Base-by-base conservation (phyloP, 148 eudicot species). In the Cornus suecica region DNA sequence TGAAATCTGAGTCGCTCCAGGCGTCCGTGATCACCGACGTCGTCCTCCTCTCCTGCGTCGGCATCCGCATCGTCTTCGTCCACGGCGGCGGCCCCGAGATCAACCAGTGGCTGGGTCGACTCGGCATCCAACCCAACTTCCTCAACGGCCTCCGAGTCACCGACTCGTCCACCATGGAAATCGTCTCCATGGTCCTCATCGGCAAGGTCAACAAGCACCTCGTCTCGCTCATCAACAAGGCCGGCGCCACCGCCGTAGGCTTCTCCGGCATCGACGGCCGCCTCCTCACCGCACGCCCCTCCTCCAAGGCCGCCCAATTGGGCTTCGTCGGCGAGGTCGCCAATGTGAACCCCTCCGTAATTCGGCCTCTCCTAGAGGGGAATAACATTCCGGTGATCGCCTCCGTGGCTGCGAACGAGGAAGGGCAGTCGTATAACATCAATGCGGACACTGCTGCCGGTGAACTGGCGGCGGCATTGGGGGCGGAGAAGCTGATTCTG, bases 81-180 rank as follows among this genome's bases (percentile, higher is more conserved):
- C 92, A 92, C 3, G 94, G 92, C 2, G 97, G 97, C 4, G 97
- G 94, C 25, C 97, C 97, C 3, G 97, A 88, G 81, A 92, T 92
- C 74, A 90, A 92, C 77, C 78, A 78, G 4, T 84, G 88, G 97
- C 90, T 92, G 5, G 77, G 79, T 2, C 72, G 76, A 10, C 81
- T 92, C 29, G 88, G 89, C 32, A 78, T 92, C 54, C 68, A 90
- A 70, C 92, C 94, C 2, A 86, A 83, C 37, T 92, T 92, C 74
- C 82, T 88, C 37, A 86, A 92, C 54, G 97, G 92, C 11, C 88
- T 88, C 22, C 83, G 97, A 0, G 94, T 92, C 41, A 92, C 94
- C 0, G 94, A 92, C 66, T 86, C 90, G 41, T 78, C 88, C 25
- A 92, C 97, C 34, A 92, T 92, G 97, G 97, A 92, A 62, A 80